Conservation (phyloP, 1,284 basidiomycete genomes). For the Termitomyces sp. region DNA sequence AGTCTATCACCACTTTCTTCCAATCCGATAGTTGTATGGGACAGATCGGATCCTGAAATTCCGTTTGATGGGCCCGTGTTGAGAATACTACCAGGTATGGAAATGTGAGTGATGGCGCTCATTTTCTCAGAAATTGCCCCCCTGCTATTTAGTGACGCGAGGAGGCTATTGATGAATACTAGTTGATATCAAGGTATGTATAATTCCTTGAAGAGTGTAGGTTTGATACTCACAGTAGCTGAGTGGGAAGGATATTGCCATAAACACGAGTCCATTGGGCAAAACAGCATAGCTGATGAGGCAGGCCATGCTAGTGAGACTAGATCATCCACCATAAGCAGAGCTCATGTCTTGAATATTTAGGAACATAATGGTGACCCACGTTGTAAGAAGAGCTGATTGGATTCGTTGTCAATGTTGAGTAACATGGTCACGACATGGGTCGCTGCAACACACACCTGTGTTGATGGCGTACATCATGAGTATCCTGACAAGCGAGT, state of each 20-base stretch:
- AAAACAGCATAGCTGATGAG: neutral
- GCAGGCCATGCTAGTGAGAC: neutral
- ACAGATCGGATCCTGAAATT: too few relatives aligned
- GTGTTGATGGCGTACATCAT: constrained; percentile 11
- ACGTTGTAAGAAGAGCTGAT: neutral
- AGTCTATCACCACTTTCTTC: too few relatives aligned
- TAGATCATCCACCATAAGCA: neutral
- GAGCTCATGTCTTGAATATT: neutral
- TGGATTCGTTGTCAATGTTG: neutral
- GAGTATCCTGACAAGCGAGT: constrained; percentile 23
- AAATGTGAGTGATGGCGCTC: neutral
- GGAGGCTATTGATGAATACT: constrained; percentile 27
- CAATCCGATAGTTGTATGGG: too few relatives aligned
- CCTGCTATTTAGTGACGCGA: constrained; percentile 23
- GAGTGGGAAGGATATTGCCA: neutral
- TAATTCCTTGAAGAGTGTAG: neutral
- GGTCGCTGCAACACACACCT: neutral
- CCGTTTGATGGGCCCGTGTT: too few relatives aligned
- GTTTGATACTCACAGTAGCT: neutral
- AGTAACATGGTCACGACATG: neutral
- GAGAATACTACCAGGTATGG: neutral
- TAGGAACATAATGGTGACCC: constrained; percentile 8
- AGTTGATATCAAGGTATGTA: constrained; percentile 22
- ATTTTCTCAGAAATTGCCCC: constrained; percentile 12
- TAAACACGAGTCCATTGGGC: neutral